Percentiles rank a stretch among this genome's conserved stretches.
Evolutionary conservation across 495 filamentous ascomycete species (phyloP).

Genomic region (Penicillium odoratum): DNA sequence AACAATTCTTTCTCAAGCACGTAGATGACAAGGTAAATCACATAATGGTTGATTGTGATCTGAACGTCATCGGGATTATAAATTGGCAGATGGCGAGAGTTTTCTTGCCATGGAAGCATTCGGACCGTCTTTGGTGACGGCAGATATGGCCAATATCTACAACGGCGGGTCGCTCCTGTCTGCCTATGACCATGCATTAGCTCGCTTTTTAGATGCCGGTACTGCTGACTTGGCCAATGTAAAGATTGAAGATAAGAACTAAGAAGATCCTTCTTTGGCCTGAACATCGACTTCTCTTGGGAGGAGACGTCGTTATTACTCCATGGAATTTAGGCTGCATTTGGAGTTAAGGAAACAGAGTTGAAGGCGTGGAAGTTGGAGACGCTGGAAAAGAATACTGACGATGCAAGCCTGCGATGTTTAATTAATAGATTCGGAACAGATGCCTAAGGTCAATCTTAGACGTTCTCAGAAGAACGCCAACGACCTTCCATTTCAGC

Average conservation of each 20-base stretch:
- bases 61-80: conserved; percentile 42
- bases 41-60: conserved; percentile 40
- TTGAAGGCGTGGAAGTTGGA: conserved; percentile 13
- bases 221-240: conserved; percentile 3
- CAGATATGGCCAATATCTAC: conserved; percentile 31
- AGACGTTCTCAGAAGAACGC: too few relatives aligned
- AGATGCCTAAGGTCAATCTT: too few relatives aligned
- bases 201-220: conserved; percentile 6
- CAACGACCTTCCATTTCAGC: too few relatives aligned
- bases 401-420: not conserved
- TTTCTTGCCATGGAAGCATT: conserved; percentile 32
- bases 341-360: conserved; percentile 9
- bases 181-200: conserved; percentile 8
- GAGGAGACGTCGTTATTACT: conserved; percentile 13
- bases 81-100: conserved; percentile 40
- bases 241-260: conserved; percentile 5
- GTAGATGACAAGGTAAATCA: conserved; percentile 45
- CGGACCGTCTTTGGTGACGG: conserved; percentile 35
- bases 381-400: conserved; percentile 6
- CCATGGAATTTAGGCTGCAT: conserved; percentile 12
- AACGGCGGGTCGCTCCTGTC: conserved; percentile 10
- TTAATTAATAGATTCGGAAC: conserved; percentile 2
- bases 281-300: conserved; percentile 16
- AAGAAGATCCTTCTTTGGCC: conserved; percentile 16
- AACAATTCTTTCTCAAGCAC: conserved; percentile 42